Evolutionary conservation across 495 filamentous ascomycete genomes (phyloP).

Genomic region (Penicillium steckii): DNA sequence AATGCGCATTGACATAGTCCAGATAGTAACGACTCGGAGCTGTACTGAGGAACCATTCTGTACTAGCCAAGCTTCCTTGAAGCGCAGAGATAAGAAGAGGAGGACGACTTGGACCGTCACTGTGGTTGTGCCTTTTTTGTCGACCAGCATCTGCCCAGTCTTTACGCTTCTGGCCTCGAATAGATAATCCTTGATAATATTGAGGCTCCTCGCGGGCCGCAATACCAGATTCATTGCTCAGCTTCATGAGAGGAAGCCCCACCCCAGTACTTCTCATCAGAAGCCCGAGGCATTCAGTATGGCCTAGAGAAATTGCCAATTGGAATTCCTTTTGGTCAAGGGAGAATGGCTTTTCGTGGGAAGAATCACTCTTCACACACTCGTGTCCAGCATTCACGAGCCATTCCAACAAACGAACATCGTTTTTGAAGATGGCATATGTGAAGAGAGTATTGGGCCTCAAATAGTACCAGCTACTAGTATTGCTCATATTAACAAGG

Average conservation of each 20-base stretch:
- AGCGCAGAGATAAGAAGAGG: slow-evolving; percentile 60
- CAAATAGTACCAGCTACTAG: background rate
- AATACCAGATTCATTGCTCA: slow-evolving; percentile 59
- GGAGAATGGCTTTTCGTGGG: slow-evolving; percentile 20
- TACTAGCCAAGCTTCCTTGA: slow-evolving; percentile 54
- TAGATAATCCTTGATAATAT: slow-evolving; percentile 69
- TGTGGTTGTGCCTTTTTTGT: slow-evolving; percentile 14
- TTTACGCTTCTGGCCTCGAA: slow-evolving; percentile 68
- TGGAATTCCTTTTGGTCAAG: slow-evolving; percentile 24
- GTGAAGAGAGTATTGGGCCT: slow-evolving; percentile 15
- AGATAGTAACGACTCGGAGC: slow-evolving; percentile 59
- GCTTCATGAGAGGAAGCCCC: slow-evolving; percentile 61
- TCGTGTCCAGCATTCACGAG: slow-evolving; percentile 42
- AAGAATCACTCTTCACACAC: slow-evolving; percentile 15
- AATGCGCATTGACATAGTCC: slow-evolving; percentile 58
- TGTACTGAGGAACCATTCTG: slow-evolving; percentile 70
- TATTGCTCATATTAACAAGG: background rate
- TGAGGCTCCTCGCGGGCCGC: slow-evolving; percentile 55
- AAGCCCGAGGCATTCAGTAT: slow-evolving; percentile 42
- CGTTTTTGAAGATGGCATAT: slow-evolving; percentile 38
- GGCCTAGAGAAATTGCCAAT: slow-evolving; percentile 44
- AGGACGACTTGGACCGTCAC: slow-evolving; percentile 28
- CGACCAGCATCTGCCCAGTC: slow-evolving; percentile 60
- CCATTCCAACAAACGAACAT: slow-evolving; percentile 41
- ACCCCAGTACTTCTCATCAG: slow-evolving; percentile 56